Percentiles rank a stretch among this genome's conserved stretches.
Conservation (phyloP, 2,329 filamentous ascomycete genomes). For the Alternaria longipes region DNA sequence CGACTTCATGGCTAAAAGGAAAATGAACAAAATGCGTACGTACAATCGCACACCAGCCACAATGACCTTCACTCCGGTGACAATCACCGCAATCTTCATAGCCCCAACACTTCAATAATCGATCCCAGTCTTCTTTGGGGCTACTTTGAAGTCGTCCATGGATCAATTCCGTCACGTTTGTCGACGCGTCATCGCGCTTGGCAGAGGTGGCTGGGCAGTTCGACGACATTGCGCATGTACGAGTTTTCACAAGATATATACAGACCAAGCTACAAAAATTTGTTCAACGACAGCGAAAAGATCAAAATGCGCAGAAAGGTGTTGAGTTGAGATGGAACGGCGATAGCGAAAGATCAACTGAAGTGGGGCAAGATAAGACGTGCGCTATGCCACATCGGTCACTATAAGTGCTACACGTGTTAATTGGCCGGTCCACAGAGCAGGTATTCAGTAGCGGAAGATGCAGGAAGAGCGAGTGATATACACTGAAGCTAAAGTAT, state of each 20-base stretch:
- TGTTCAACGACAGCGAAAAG: neutral
- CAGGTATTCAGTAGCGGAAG: neutral
- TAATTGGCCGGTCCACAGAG: neutral
- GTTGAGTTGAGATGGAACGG: neutral
- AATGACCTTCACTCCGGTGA: constrained; percentile 46
- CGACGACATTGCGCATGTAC: constrained; percentile 16
- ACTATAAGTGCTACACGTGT: neutral
- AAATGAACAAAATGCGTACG: constrained; percentile 21
- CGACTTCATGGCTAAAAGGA: neutral
- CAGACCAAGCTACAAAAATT: neutral
- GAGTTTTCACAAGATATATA: neutral
- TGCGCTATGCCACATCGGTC: constrained; percentile 18
- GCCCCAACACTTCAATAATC: constrained; percentile 48
- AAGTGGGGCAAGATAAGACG: constrained; percentile 14
- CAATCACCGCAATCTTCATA: constrained; percentile 50
- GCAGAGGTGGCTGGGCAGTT: constrained; percentile 23
- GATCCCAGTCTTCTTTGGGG: constrained; percentile 42
- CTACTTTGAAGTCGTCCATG: constrained; percentile 37
- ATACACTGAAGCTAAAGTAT: constrained; percentile 23
- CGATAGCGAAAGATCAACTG: neutral
- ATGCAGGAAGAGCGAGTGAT: constrained; percentile 3
- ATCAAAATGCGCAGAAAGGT: neutral
- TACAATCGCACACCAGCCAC: constrained; percentile 58
- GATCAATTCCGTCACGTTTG: constrained; percentile 38
- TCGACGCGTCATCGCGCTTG: constrained; percentile 10